These are phyloP conservation scores for Leucosporidium creatinivorum DNA, from an alignment of 768 basidiomycete genomes.

Conservation along the genomic window DNA sequence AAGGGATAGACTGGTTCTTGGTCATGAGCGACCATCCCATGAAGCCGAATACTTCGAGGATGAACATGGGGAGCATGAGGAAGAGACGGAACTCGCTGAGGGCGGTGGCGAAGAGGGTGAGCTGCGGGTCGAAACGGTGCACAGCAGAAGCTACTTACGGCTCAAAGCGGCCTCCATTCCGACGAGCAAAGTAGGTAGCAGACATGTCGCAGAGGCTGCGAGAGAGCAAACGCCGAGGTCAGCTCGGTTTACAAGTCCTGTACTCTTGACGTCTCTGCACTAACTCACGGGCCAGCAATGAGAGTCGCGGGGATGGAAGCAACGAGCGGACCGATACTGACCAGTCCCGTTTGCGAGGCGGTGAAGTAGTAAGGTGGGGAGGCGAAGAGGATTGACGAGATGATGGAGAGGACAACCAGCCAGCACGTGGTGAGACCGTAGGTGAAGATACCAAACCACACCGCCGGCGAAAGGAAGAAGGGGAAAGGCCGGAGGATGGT, in stretches of 20 bases:
- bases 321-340: slow-evolving; percentile 33
- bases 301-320: slow-evolving; percentile 16
- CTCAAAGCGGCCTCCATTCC: slow-evolving; percentile 49
- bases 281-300: slow-evolving; percentile 18
- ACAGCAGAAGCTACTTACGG: neutral
- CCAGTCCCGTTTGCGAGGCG: slow-evolving; percentile 26
- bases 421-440: slow-evolving; percentile 28
- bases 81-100: slow-evolving; percentile 45
- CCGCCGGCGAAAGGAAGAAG: slow-evolving; percentile 44
- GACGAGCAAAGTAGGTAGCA: slow-evolving; percentile 46
- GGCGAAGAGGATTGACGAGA: slow-evolving; percentile 30
- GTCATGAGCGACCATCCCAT: slow-evolving; percentile 36
- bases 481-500: slow-evolving; percentile 47
- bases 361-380: slow-evolving; percentile 26
- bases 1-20: neutral
- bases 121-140: neutral
- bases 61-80: slow-evolving; percentile 46
- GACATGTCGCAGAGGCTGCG: slow-evolving; percentile 42
- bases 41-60: slow-evolving; percentile 48
- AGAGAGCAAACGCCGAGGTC: neutral
- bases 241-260: too few relatives aligned
- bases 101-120: slow-evolving; percentile 32
- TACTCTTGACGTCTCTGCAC: too few relatives aligned
- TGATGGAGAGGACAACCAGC: slow-evolving; percentile 31
- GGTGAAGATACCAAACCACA: slow-evolving; percentile 32